Base-by-base conservation (phyloP, 257 asterid genomes). In the Ophiorrhiza pumila region DNA sequence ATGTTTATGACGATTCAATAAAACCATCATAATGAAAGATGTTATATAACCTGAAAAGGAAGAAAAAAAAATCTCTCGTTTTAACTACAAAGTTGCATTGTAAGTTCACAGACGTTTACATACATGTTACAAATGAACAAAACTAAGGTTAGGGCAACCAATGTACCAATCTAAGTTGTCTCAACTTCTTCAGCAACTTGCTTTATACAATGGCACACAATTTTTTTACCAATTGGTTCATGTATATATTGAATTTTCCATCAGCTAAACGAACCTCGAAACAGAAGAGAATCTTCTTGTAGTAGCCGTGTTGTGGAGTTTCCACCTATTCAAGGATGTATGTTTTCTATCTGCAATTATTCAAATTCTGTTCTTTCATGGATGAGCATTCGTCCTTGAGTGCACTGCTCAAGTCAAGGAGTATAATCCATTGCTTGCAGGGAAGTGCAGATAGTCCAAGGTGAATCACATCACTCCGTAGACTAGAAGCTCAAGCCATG, bases 401-500 rank as follows among this genome's bases (percentile, higher is more conserved):
- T 52, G 18, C 22, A 17, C 5, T 15, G 35, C 41, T 68, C 23
- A 12, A 31, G 32, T 49, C 34, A 11, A 49, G 46, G 34, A 50
- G 49, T 75, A 43, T 56, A 18, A 20, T 75, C 41, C 9, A 49
- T 27, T 5, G 31, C 60, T 55, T 53, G 66, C 47, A 10, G 68
- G 49, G 31, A 25, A 55, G 32, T 10, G 34, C 46, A 43, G 29
- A 65, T 27, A 20, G 53, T 55, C 62, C 32, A 56, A 23, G 14
- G 20, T n/a, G n/a, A n/a, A n/a, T n/a, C 53, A 46, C 23, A 35
- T 69, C n/a, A 67, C 12, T 39, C n/a, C 0, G 55, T 43, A n/a
- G 6, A 32, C 50, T 1, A 12, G 5, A 32, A n/a, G 29, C 42
- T 88, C 82, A 88, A 52, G 73, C 31, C 90, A 81, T 73, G 89